Evolutionary conservation across 106 monocot species (phyloP), one percentile per base, ranked within the genome.

Genomic region (Alisma plantagoaquatica): DNA sequence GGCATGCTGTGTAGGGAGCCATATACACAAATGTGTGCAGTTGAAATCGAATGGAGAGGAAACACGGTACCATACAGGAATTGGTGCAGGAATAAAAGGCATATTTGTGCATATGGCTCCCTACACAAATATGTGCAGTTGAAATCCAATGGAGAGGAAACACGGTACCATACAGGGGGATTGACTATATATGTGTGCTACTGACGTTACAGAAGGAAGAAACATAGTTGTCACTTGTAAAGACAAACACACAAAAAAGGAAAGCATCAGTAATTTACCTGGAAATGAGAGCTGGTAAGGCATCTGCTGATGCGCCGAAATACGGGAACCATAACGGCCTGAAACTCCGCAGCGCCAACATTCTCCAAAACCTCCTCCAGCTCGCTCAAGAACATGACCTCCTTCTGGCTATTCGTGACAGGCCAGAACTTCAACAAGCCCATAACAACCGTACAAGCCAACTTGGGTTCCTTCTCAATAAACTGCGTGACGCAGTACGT

Each of bases 251-350:
- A 27, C 26, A 53, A 30, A 16, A 29, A 30, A 1, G 12, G 28
- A 31, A 30, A 29, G 31, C 2, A 31, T 14, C 12, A 29, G n/a
- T 29, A 18, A 29, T 16, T 25, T 45, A 83, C 82, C 77, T 83
- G 82, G 43, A 77, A 83, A 50, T 83, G 82, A 43, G 75, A 72
- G 56, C 84, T 84, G 64, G 62, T 79, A 42, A 84, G 63, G 65
- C 84, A 79, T 23, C 75, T 63, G 4, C 33, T 32, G 11, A 66
- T 57, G 24, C 56, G 66, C 9, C 56, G 46, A 25, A 46, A 57
- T 24, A 66, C 14, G 0, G 66, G 66, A 12, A 66, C 47, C 66
- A 66, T 66, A 33, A 67, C 68, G 24, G 55, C 61, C 30, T 84
- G 79, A 43, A 84, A 84, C 25, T 84, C 84, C 6, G 51, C 59